Base-by-base conservation (phyloP, 129 eudicot genomes). In the Daucus carota region DNA sequence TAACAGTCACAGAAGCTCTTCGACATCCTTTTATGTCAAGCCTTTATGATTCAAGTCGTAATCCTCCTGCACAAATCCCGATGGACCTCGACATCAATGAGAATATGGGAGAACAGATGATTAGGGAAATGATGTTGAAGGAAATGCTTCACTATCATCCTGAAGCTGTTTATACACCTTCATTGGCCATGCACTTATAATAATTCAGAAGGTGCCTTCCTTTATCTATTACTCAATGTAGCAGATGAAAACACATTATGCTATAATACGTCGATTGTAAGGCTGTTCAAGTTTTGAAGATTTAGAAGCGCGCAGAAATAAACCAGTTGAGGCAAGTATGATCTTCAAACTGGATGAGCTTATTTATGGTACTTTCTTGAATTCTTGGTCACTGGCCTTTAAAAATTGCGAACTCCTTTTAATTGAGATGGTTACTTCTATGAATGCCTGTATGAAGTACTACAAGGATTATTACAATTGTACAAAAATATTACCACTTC, bases 121-220 rank as follows among this genome's bases (percentile, higher is more conserved):
- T 94, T 17, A 86, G 98, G 78, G 93, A 91, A 82, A 80, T 86
- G 89, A 91, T 94, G 90, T 74, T 90, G 89, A 86, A 80, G 83
- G 98, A 94, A 76, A 91, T 94, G 75, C 78, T 87, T 43, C 79
- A 87, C 73, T 89, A 89, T 81, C 98, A 90, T 75, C 97, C 98
- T 73, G 92, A 89, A 79, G 85, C 92, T 78, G 82, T 80, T 81
- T 83, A 83, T 83, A 72, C 78, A 70, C 69, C 52, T 45, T 45
- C 45, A 14, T 20, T 72, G 33, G 24, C 43, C 40, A 71, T 72
- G 77, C 34, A 57, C 40, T 44, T 2, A 57, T 8, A 1, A 38
- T 43, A 41, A 57, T 26, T 24, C 54, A 43, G 57, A 42, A 72
- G 75, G 54, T 43, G 20, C 73, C 10, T 7, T 24, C 24, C 29